These are phyloP conservation scores for Geotrichum aggregatum DNA, from an alignment of 1,139 yeast species.

Conservation along the genomic window DNA sequence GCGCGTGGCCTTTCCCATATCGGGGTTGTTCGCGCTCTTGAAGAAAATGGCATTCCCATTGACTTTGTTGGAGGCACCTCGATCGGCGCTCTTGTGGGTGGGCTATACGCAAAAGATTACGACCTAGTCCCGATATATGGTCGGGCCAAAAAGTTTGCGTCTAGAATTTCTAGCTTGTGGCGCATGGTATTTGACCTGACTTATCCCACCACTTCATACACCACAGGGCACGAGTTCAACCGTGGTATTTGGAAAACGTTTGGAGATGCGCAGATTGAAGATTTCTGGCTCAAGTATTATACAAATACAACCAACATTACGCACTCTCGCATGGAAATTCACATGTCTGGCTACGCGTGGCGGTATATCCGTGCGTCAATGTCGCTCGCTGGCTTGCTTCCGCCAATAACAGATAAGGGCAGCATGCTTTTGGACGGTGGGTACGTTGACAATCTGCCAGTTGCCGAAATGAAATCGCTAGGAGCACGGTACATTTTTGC, in stretches of 20 bases:
- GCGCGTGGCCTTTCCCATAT: constrained; percentile 92
- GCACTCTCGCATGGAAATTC: constrained; percentile 91
- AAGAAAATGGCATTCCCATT: constrained; percentile 87
- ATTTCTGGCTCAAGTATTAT: constrained; percentile 86
- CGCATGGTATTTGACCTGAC: constrained; percentile 78
- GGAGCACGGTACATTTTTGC: constrained; percentile 90
- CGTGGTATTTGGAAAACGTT: constrained; percentile 94
- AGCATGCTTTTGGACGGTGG: constrained; percentile 95
- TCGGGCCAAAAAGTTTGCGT: constrained; percentile 79
- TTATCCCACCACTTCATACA: constrained; percentile 88
- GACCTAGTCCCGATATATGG: constrained; percentile 89
- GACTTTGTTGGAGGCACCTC: constrained; percentile 96
- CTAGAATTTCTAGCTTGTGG: constrained; percentile 82
- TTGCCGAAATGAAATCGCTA: constrained; percentile 73
- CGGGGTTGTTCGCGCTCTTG: constrained; percentile 90
- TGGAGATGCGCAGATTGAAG: constrained; percentile 90
- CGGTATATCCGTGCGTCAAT: constrained; percentile 91
- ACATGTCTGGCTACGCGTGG: constrained; percentile 91
- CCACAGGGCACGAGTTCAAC: constrained; percentile 95
- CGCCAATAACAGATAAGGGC: constrained; percentile 78
- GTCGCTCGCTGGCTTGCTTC: constrained; percentile 92
- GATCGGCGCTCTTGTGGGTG: constrained; percentile 94
- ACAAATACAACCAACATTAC: constrained; percentile 96
- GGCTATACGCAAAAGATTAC: constrained; percentile 86
- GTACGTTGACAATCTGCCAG: constrained; percentile 89